These are phyloP conservation scores for Penicillium paneum DNA, from an alignment of 2,329 filamentous ascomycete species.

Conservation along the genomic window DNA sequence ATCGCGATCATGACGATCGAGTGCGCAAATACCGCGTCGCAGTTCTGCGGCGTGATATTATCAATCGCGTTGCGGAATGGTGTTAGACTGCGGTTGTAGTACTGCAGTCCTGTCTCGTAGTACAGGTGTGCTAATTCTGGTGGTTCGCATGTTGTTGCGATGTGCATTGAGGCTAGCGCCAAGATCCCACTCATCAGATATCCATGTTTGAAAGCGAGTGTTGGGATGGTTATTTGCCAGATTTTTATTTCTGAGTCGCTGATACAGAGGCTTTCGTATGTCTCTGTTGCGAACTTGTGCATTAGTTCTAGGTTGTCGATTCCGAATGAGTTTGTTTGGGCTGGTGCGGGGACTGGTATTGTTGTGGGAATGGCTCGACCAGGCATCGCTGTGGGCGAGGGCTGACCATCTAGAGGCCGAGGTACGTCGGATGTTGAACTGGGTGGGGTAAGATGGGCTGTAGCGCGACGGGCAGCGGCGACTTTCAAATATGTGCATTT, in stretches of 20 bases:
- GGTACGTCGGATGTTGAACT: neutral
- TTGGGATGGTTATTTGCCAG: conserved; percentile 37
- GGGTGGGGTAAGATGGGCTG: neutral
- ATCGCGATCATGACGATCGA: conserved; percentile 29
- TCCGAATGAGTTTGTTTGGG: conserved; percentile 1
- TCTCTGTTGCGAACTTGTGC: conserved; percentile 49
- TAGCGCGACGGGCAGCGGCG: conserved; percentile 6
- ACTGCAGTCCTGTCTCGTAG: conserved; percentile 26
- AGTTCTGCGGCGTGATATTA: conserved; percentile 27
- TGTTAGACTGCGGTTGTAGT: conserved; percentile 25
- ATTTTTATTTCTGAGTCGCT: conserved; percentile 23
- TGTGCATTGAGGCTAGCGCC: conserved; percentile 37
- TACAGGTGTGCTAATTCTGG: conserved; percentile 17
- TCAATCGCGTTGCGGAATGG: conserved; percentile 29
- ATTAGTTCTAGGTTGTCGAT: conserved; percentile 48
- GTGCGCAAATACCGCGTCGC: conserved; percentile 29
- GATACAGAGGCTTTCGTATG: conserved; percentile 40
- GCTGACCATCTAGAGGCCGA: neutral
- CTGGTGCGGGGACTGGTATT: neutral
- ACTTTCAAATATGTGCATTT: conserved; percentile 24
- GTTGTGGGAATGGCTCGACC: neutral
- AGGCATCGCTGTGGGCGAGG: neutral
- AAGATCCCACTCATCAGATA: conserved; percentile 39
- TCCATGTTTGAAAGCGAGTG: conserved; percentile 32
- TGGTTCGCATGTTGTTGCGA: conserved; percentile 25